phyloP scores from a whole-genome alignment of 257 asterid genomes.

The Penstemon eatonii region DNA sequence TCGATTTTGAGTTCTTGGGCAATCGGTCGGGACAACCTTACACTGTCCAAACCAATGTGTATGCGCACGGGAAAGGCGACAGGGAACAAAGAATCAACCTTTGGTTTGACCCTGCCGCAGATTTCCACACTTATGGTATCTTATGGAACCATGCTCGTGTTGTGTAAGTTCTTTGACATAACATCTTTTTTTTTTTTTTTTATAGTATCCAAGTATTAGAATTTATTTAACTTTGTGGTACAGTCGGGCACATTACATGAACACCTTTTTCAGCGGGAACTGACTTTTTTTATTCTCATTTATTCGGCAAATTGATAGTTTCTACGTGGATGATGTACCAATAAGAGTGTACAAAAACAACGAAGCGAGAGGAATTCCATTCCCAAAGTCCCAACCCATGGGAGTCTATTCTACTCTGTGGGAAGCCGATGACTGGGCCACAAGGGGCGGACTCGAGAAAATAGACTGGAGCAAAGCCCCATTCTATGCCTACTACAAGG shows the following conservation, averaged over 20 bases:
- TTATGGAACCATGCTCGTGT: slow-evolving; percentile 58
- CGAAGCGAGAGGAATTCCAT: slow-evolving; percentile 68
- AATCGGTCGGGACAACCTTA: slow-evolving; percentile 87
- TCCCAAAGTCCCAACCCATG: slow-evolving; percentile 75
- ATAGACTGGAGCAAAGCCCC: slow-evolving; percentile 91
- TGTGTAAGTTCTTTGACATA: slow-evolving; percentile 49
- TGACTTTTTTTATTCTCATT: no score
- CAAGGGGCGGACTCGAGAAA: slow-evolving; percentile 83
- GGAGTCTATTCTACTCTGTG: slow-evolving; percentile 75
- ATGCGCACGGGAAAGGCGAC: slow-evolving; percentile 78
- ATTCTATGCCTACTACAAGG: slow-evolving; percentile 77
- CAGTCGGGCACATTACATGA: no score
- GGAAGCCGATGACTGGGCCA: slow-evolving; percentile 98
- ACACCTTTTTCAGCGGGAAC: no score
- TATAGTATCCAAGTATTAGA: no score
- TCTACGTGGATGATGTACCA: slow-evolving; percentile 62
- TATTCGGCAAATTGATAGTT: slow-evolving; percentile 11
- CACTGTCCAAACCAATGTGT: slow-evolving; percentile 86
- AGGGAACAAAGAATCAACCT: slow-evolving; percentile 83
- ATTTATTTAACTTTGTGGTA: no score
- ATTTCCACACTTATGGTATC: slow-evolving; percentile 65
- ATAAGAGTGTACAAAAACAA: slow-evolving; percentile 84
- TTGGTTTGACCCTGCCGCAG: slow-evolving; percentile 83
- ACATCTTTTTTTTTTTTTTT: no score
- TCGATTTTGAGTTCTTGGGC: slow-evolving; percentile 92